phyloP scores from a whole-genome alignment of 805 yeast genomes.

The Hanseniaspora lindneri region DNA sequence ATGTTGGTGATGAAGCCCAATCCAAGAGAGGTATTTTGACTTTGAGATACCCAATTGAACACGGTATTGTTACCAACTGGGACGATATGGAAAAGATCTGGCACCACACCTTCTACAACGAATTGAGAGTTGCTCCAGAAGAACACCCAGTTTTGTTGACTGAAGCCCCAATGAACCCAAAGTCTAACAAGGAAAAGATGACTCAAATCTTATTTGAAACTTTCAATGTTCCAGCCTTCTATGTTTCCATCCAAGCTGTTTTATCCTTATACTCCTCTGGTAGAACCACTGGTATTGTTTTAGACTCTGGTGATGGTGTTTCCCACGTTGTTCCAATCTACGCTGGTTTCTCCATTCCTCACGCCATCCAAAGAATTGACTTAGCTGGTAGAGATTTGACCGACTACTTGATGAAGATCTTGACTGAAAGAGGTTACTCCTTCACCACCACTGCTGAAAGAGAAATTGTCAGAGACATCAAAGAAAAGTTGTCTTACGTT shows the following conservation, averaged over 20 bases:
- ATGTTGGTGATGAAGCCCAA: slow-evolving; percentile 99
- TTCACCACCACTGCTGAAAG: slow-evolving; percentile 99
- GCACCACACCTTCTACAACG: slow-evolving; percentile 99
- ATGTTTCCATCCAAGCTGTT: slow-evolving; percentile 97
- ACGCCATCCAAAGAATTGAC: slow-evolving; percentile 96
- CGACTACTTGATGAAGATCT: slow-evolving; percentile 96
- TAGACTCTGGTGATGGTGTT: slow-evolving; percentile 99
- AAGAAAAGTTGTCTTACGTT: slow-evolving; percentile 97
- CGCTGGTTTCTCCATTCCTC: slow-evolving; percentile 98
- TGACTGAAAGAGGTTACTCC: slow-evolving; percentile 96
- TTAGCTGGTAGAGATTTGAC: slow-evolving; percentile 99
- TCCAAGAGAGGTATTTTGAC: slow-evolving; percentile 99
- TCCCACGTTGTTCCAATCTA: slow-evolving; percentile 99
- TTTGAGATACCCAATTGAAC: slow-evolving; percentile 97
- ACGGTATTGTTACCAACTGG: slow-evolving; percentile 99
- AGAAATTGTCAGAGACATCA: slow-evolving; percentile 80
- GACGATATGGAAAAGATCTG: slow-evolving; percentile 99
- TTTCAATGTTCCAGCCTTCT: slow-evolving; percentile 98
- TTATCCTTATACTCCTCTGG: slow-evolving; percentile 97
- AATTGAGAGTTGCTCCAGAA: slow-evolving; percentile 99
- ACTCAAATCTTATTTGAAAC: slow-evolving; percentile 98
- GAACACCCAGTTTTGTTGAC: slow-evolving; percentile 99
- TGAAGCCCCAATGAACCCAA: slow-evolving; percentile 99
- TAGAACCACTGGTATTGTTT: slow-evolving; percentile 99
- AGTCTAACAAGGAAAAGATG: slow-evolving; percentile 99